Base-by-base conservation (phyloP, 2,329 filamentous ascomycete genomes). In the Chaetomium strumarium region DNA sequence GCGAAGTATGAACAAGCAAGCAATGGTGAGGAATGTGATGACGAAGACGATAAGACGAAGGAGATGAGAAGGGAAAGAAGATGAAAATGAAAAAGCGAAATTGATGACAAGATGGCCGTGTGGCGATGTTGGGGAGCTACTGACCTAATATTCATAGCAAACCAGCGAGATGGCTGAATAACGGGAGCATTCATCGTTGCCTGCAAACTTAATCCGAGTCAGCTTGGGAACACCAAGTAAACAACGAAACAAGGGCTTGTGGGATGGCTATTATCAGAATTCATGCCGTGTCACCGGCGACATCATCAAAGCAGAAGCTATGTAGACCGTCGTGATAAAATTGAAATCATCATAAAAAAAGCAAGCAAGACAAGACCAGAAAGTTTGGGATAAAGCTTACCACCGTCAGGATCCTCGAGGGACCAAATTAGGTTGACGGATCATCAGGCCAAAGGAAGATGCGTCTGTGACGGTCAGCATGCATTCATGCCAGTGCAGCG, bases 271-370 rank as follows among this genome's bases (percentile, higher is more conserved):
- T 24, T 51, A 48, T 59, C 57, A 59, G 57, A 38, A 17, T 57
- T 53, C 46, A 53, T 56, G 61, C 61, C 58, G 52, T 61, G 61
- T 63, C 61, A 63, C 52, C 52, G 58, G 60, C 61, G 53, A 49
- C 60, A 46, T 89, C 86, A 88, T 88, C 86, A 90, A 86, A 73
- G 78, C 80, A 74, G 80, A 75, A 79, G 72, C 83, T 90, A 88
- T 85, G 86, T 85, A 86, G 86, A 90, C 86, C 86, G 86, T 90
- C 86, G 86, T 90, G 86, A 88, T 83, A 80, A 80, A 77, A 72
- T 76, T 70, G 63, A 70, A 78, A 81, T 86, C 84, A 87, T 87
- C 83, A 85, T 84, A 58, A 72, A 69, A 58, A 72, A 69, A 77
- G 64, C 41, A 24, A 57, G 49, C 42, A 42, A 33, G 43, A 6